Evolutionary conservation across 768 basidiomycete species (phyloP), one percentile per base, ranked within the genome.

Genomic region (Naganishia antarctica): DNA sequence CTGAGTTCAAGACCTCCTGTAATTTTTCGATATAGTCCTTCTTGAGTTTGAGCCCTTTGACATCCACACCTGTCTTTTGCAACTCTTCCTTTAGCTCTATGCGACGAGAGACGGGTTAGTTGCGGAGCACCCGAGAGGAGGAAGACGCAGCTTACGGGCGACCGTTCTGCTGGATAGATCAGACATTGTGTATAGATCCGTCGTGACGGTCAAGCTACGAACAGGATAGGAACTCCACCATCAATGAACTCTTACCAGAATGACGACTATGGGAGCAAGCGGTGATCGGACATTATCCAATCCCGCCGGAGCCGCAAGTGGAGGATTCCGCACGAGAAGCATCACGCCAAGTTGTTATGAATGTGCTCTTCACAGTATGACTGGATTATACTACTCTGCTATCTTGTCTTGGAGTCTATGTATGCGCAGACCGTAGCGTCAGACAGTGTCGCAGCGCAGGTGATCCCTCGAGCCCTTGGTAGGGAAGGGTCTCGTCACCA

Each of bases 81-180:
- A 77, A 70, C 63, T 77, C 73, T 16, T 73, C 72, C 62, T 74
- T 72, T 37, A 77, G 71, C 41, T 77, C 76, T 32, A 67, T 13
- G 37, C 21, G 31, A 13, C 13, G 25, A 45, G 16, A 49, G n/a
- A 18, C 47, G n/a, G 47, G 18, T 43, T 11, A 63, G 48, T 15
- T 6, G 41, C 43, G 23, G 9, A 21, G 8, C 15, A 37, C 9
- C 34, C 8, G 25, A 37, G n/a, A 41, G 18, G 15, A n/a, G 43
- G 12, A 46, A 4, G 9, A 9, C 15, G 26, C 4, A 31, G 29
- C 59, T 60, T 60, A 60, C 59, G 43, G 11, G 59, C 59, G 2
- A 60, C 43, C 7, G 41, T 60, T 25, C 28, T 45, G 40, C 45
- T 46, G 25, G 59, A 32, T 12, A 60, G 28, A 29, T 60, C 59